Conservation (phyloP, 768 basidiomycete species). For the Kwoniella pini region DNA sequence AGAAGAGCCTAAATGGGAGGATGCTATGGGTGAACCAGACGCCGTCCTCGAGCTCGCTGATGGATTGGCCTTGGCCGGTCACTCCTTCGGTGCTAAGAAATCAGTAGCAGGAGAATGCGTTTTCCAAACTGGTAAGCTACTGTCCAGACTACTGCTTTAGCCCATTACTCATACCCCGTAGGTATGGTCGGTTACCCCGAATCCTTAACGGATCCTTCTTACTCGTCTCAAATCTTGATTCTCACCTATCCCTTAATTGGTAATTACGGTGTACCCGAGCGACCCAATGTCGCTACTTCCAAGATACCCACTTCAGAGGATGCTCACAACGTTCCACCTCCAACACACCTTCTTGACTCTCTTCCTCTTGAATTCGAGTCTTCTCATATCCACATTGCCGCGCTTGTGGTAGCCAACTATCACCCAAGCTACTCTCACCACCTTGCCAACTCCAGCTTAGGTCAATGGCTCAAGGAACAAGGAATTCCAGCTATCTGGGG, state of each 20-base stretch:
- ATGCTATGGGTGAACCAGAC: constrained; percentile 50
- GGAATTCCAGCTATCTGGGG: constrained; percentile 92
- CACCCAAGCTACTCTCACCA: constrained; percentile 86
- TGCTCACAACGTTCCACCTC: constrained; percentile 52
- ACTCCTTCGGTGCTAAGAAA: constrained; percentile 92
- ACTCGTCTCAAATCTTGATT: constrained; percentile 95
- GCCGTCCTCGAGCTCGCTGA: constrained; percentile 83
- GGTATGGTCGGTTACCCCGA: constrained; percentile 99
- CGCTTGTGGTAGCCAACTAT: constrained; percentile 88
- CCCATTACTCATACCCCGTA: constrained; percentile 53
- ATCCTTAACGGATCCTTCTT: constrained; percentile 96
- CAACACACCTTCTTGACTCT: constrained; percentile 49
- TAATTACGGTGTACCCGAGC: constrained; percentile 92
- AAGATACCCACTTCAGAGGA: constrained; percentile 42
- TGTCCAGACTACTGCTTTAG: background rate
- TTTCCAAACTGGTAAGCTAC: constrained; percentile 88
- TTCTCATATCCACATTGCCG: constrained; percentile 87
- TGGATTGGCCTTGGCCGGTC: constrained; percentile 81
- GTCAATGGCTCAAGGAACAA: constrained; percentile 92
- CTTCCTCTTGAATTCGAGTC: constrained; percentile 80
- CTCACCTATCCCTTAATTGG: constrained; percentile 96
- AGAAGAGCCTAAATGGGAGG: constrained; percentile 40
- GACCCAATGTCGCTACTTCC: constrained; percentile 53
- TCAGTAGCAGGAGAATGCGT: constrained; percentile 97
- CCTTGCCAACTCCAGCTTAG: constrained; percentile 82